phyloP scores from a whole-genome alignment of 2,329 filamentous ascomycete species.

The Pseudogymnoascus sp. region DNA sequence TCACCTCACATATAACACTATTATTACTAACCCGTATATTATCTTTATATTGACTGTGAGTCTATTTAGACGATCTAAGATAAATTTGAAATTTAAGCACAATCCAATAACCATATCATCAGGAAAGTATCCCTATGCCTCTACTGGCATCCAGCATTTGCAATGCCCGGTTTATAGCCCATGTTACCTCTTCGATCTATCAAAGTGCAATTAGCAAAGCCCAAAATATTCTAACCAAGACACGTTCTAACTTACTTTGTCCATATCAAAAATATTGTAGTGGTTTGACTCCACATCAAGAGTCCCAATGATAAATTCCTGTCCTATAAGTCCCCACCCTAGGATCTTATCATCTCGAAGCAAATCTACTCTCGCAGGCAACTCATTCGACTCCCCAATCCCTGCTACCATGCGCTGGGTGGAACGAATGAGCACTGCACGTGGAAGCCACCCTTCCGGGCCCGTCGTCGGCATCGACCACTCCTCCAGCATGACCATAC shows the following conservation, averaged over 20 bases:
- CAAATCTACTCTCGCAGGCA: neutral
- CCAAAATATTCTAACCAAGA: neutral
- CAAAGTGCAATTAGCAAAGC: neutral
- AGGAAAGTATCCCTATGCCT: neutral
- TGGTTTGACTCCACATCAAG: neutral
- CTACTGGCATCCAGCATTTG: neutral
- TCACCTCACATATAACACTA: neutral
- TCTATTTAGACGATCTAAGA: neutral
- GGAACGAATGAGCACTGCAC: neutral
- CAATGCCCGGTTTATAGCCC: neutral
- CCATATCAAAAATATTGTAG: neutral
- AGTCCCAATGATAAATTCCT: conserved; percentile 3
- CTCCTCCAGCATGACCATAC: neutral
- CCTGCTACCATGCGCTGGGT: neutral
- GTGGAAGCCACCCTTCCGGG: neutral
- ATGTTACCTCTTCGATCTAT: neutral
- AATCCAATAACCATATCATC: neutral
- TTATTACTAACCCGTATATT: neutral
- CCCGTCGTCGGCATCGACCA: neutral
- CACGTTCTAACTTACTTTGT: neutral
- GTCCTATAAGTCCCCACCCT: neutral
- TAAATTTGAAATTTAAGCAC: neutral
- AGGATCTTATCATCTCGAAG: neutral
- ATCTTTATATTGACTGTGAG: neutral
- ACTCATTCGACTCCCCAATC: neutral